Evolutionary conservation across 441 rosid species (phyloP).

Genomic region (Pelargonium exstipulatum): DNA sequence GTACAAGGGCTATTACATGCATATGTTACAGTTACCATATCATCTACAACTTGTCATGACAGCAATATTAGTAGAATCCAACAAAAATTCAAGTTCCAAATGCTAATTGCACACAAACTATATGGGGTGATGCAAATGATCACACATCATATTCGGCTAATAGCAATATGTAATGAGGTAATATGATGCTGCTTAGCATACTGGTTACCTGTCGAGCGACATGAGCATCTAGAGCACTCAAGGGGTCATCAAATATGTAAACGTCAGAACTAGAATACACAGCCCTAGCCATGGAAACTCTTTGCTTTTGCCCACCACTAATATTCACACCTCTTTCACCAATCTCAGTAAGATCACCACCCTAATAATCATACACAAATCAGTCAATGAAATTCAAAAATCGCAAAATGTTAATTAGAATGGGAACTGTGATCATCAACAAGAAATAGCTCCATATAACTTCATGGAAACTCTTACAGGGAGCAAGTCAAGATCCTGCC

Average conservation of each 20-base stretch:
- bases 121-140: not conserved
- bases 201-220: slow-evolving; percentile 78
- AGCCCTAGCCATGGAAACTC: slow-evolving; percentile 97
- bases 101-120: slow-evolving; percentile 1
- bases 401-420: slow-evolving; percentile 8
- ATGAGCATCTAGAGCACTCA: slow-evolving; percentile 93
- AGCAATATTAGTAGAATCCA: slow-evolving; percentile 10
- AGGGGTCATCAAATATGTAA: slow-evolving; percentile 83
- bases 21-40: not conserved
- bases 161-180: not conserved
- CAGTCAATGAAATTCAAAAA: slow-evolving; percentile 18
- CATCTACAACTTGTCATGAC: not conserved
- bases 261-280: slow-evolving; percentile 82
- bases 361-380: slow-evolving; percentile 42
- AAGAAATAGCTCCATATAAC: slow-evolving; percentile 6
- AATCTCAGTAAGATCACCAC: slow-evolving; percentile 92
- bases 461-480: slow-evolving; percentile 55
- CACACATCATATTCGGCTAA: slow-evolving; percentile 5
- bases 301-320: slow-evolving; percentile 96
- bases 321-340: slow-evolving; percentile 96
- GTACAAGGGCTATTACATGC: not conserved
- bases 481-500: slow-evolving; percentile 79
- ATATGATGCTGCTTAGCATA: not conserved
- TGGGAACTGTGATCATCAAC: slow-evolving; percentile 10
- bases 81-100: slow-evolving; percentile 1